Evolutionary conservation across 2,329 filamentous ascomycete species (phyloP), one percentile per base, ranked within the genome.

Genomic region (Dactylonectria macrodidyma): DNA sequence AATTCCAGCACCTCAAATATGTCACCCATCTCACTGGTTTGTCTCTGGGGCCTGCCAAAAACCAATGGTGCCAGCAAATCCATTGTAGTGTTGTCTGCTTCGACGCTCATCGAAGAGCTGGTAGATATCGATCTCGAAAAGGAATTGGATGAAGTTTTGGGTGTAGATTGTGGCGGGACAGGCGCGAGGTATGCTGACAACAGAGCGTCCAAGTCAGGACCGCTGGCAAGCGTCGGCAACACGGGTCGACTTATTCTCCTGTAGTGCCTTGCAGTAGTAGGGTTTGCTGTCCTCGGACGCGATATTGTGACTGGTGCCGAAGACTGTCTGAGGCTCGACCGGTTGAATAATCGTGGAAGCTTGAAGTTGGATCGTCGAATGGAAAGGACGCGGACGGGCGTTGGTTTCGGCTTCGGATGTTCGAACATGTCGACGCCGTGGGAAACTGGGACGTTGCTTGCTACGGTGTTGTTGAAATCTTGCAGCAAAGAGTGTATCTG

Each of bases 231-330:
- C 4, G 65, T 52, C 14, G 71, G 71, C 56, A 73, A 14, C 12
- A 74, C 69, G n/a, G 71, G 71, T 5, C 71, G 71, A 24, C 71
- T 74, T 26, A 73, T 73, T 26, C 71, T 58, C 19, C 71, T 68
- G 51, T 73, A 73, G 11, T 73, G 71, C 56, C 44, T 70, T 14
- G 71, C 50, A 8, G 60, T 34, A 8, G 71, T 22, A 7, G 71
- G 69, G 10, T 62, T 22, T 22, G 38, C 71, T 26, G 71, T 73
- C 41, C 67, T 68, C 6, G 71, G 71, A 1, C 71, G 71, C 33
- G 64, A 52, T 50, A 65, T 65, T 24, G 69, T 34, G 12, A 59
- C 59, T n/a, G 69, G 68, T 5, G 47, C 52, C 2, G 69, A 59
- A 30, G 65, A 67, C n/a, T 38, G 11, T 59, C 71, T 67, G 62